A percentile compares a stretch with the other conserved stretches of the same genome.
phyloP scores from a whole-genome alignment of 164 flowering plant species.

The Magnolia kwangsiensis region DNA sequence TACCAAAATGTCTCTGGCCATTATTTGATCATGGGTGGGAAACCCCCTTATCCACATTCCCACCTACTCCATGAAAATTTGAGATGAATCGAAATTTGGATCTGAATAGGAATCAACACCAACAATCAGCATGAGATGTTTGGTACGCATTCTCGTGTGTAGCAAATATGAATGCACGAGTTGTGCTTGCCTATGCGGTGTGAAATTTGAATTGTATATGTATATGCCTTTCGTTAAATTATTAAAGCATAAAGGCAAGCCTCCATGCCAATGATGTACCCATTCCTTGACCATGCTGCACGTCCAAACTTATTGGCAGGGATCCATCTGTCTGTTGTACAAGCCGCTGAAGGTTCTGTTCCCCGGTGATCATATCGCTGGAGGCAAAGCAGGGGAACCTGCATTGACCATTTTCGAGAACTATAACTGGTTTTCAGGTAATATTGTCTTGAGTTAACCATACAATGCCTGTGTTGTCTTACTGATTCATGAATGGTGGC shows the following conservation, averaged over 20 bases:
- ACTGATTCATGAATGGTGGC: constrained; percentile 10
- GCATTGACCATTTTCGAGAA: constrained; percentile 30
- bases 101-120: no score
- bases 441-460: background rate
- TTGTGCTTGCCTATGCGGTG: background rate
- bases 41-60: no score
- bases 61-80: no score
- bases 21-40: no score
- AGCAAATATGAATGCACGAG: no score
- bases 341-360: constrained; percentile 42
- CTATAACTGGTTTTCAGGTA: constrained; percentile 48
- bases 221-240: background rate
- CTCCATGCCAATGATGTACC: background rate
- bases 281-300: background rate
- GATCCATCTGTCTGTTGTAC: constrained; percentile 50
- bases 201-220: background rate
- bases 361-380: constrained; percentile 46
- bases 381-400: constrained; percentile 12
- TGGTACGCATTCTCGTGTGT: no score
- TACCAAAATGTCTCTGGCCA: no score
- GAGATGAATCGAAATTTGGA: no score
- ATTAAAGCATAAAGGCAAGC: background rate
- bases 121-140: no score
- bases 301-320: constrained; percentile 23
- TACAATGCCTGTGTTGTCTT: background rate